Evolutionary conservation across 208 protist species (phyloP).

Genomic region (Acanthamoeba sp.): DNA sequence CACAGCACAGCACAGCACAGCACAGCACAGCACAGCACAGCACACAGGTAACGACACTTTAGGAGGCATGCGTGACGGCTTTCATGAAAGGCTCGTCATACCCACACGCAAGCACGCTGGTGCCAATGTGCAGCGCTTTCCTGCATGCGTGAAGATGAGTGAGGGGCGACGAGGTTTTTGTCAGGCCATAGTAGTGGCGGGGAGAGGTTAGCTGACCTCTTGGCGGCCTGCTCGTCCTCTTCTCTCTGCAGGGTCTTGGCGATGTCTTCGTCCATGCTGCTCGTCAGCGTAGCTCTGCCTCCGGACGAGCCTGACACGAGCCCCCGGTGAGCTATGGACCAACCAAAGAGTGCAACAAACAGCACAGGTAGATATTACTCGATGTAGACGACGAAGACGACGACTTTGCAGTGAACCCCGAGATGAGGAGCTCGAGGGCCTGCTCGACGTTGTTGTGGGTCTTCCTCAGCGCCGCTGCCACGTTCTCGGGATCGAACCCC

Average conservation of each 20-base stretch:
- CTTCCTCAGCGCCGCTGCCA: not conserved
- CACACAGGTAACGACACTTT: too few species aligned
- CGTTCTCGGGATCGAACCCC: slow-evolving; percentile 18
- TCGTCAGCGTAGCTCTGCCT: not conserved
- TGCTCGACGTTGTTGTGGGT: not conserved
- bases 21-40: too few species aligned
- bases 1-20: too few species aligned
- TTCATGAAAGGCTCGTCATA: not conserved
- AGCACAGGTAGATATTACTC: too few species aligned
- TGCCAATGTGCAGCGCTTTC: not conserved
- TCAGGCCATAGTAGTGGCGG: too few species aligned
- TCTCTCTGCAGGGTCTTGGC: not conserved
- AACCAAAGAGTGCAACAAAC: too few species aligned
- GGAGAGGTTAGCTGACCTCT: not conserved
- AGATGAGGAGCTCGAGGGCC: slow-evolving; percentile 6
- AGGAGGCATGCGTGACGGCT: too few species aligned
- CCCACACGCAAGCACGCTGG: not conserved
- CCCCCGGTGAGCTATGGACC: too few species aligned
- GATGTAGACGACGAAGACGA: not conserved
- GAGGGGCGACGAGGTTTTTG: too few species aligned
- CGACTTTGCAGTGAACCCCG: not conserved
- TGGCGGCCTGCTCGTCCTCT: not conserved
- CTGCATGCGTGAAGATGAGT: too few species aligned
- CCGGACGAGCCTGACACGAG: not conserved
- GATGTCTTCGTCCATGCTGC: slow-evolving; percentile 29